phyloP scores from a whole-genome alignment of 768 basidiomycete genomes.

The Rhodotorula kratochvilovae region DNA sequence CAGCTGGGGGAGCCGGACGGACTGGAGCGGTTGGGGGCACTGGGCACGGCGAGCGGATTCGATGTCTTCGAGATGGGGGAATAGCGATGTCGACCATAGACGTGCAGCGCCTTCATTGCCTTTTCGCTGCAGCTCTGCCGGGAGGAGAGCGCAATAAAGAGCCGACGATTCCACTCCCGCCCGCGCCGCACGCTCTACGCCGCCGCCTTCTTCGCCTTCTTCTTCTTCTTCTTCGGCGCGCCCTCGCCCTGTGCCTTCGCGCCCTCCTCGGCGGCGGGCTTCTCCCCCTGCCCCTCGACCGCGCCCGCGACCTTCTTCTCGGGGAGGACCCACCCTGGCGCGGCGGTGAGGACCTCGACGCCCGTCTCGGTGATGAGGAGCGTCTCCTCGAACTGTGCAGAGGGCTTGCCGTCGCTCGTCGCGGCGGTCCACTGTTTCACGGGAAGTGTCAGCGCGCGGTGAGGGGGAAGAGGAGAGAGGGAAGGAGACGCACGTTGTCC shows the following conservation, averaged over 20 bases:
- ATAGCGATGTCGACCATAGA: too few species aligned
- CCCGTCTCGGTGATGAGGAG: conserved; percentile 54
- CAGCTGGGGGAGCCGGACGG: too few species aligned
- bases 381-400: conserved; percentile 97
- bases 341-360: conserved; percentile 42
- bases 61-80: too few species aligned
- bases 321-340: conserved; percentile 37
- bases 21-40: too few species aligned
- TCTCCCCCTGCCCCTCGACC: conserved; percentile 18
- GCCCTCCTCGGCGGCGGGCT: neutral
- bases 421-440: conserved; percentile 73
- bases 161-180: neutral
- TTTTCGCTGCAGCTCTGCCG: neutral
- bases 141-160: too few species aligned
- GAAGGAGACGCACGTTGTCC: conserved; percentile 31
- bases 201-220: conserved; percentile 7
- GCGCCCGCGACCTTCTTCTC: neutral
- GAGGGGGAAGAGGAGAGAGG: neutral
- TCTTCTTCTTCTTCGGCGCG: conserved; percentile 4
- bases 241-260: neutral
- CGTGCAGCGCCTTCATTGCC: too few species aligned
- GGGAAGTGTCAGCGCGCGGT: neutral
- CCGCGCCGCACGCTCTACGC: too few species aligned
- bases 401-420: conserved; percentile 80
- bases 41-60: too few species aligned